phyloP scores from a whole-genome alignment of 1,284 basidiomycete genomes.

The Golubevia sp. region DNA sequence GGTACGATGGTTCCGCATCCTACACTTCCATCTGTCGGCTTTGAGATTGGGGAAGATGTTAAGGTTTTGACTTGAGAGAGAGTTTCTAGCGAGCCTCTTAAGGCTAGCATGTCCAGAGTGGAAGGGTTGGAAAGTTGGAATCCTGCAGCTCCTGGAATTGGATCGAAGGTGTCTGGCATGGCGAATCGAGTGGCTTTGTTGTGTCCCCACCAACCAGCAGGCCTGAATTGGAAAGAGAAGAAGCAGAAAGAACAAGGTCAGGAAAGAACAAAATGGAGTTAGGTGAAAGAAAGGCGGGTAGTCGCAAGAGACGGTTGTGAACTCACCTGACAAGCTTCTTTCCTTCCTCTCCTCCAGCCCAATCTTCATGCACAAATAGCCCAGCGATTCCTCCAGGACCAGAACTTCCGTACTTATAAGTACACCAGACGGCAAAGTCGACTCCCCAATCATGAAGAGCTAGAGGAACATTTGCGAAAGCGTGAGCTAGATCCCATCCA shows the following conservation, averaged over 20 bases:
- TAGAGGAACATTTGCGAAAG: conserved; percentile 87
- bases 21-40: conserved; percentile 5
- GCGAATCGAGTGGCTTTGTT: conserved; percentile 82
- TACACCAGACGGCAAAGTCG: conserved; percentile 64
- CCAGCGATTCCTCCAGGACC: conserved; percentile 58
- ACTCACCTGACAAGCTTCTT: conserved; percentile 6
- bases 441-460: conserved; percentile 88
- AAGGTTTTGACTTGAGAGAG: conserved; percentile 14
- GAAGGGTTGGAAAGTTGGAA: conserved; percentile 95
- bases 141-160: conserved; percentile 86
- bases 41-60: background rate
- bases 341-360: conserved; percentile 11
- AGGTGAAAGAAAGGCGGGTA: background rate
- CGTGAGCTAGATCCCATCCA: conserved; percentile 87
- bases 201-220: conserved; percentile 98
- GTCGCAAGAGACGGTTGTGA: no score
- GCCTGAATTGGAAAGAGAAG: conserved; percentile 65
- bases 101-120: conserved; percentile 70
- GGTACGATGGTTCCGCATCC: conserved; percentile 50
- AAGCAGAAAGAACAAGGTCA: conserved; percentile 1
- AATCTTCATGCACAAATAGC: conserved; percentile 50
- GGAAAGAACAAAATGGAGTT: background rate
- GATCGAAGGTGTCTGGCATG: conserved; percentile 82
- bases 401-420: conserved; percentile 57
- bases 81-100: conserved; percentile 49